These are phyloP conservation scores for Veloboletus limbatus DNA, from an alignment of 1,284 basidiomycete species.

Conservation along the genomic window DNA sequence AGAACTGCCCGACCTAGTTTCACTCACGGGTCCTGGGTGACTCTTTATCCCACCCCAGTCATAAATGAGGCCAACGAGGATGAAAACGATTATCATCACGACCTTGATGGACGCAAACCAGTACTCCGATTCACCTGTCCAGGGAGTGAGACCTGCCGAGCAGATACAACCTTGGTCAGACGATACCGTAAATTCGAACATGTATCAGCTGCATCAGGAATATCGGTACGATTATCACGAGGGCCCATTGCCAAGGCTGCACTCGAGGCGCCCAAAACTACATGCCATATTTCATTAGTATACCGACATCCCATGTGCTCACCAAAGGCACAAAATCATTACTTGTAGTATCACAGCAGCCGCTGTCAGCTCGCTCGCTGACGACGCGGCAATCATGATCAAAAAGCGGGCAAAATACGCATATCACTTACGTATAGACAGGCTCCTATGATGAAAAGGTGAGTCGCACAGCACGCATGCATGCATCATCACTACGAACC, in stretches of 20 bases:
- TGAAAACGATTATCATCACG: constrained; percentile 50
- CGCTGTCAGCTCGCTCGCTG: constrained; percentile 45
- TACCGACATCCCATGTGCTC: no score
- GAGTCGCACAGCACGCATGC: no score
- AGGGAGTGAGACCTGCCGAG: constrained; percentile 1
- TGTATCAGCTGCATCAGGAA: constrained; percentile 44
- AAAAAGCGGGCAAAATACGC: not conserved
- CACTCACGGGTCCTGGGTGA: constrained; percentile 48
- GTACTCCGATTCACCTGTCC: constrained; percentile 50
- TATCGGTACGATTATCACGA: constrained; percentile 48
- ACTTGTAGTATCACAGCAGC: constrained; percentile 44
- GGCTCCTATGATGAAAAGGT: constrained; percentile 29
- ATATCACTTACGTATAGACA: constrained; percentile 39
- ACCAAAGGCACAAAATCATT: not conserved
- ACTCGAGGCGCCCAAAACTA: constrained; percentile 44
- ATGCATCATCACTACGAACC: constrained; percentile 31
- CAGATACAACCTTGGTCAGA: not conserved
- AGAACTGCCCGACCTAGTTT: not conserved
- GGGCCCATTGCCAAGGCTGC: constrained; percentile 50
- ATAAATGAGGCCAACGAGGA: constrained; percentile 53
- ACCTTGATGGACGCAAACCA: constrained; percentile 56
- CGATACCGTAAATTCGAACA: constrained; percentile 47
- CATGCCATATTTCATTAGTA: constrained; percentile 7
- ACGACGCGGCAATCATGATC: no score
- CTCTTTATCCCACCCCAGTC: constrained; percentile 57